A percentile compares a stretch with the other conserved stretches of the same genome.
These are phyloP conservation scores for Candida palmyrensis DNA, from an alignment of 805 yeast genomes.

Conservation along the genomic window DNA sequence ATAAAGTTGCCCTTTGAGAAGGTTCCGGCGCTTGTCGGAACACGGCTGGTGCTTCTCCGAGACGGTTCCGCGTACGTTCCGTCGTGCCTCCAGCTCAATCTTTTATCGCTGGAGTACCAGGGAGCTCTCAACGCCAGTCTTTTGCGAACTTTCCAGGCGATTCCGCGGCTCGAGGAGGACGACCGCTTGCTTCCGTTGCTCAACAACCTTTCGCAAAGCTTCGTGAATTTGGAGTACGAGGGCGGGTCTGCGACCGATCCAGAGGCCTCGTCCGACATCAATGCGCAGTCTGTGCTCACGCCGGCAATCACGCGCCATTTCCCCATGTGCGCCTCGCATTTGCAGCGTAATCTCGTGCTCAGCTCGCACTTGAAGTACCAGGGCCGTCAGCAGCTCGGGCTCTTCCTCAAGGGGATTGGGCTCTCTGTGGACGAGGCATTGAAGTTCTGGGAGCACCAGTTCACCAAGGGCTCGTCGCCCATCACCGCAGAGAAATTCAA, in stretches of 20 bases:
- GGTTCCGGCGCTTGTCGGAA: constrained; percentile 70
- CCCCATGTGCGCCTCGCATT: constrained; percentile 75
- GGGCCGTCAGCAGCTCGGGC: constrained; percentile 81
- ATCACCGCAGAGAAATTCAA: constrained; percentile 70
- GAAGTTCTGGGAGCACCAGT: constrained; percentile 75
- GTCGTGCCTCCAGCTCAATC: constrained; percentile 66
- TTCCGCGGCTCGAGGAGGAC: constrained; percentile 87
- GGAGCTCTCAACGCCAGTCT: constrained; percentile 47
- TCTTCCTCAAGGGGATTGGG: constrained; percentile 89
- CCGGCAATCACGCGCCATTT: constrained; percentile 54
- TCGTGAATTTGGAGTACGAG: constrained; percentile 46
- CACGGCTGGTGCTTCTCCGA: constrained; percentile 62
- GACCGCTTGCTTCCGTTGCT: constrained; percentile 83
- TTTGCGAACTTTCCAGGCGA: constrained; percentile 63
- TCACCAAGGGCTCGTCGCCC: constrained; percentile 46
- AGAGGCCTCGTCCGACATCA: constrained; percentile 41
- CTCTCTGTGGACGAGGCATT: constrained; percentile 82
- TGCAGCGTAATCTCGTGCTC: constrained; percentile 55
- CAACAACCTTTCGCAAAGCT: constrained; percentile 62
- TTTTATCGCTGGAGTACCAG: constrained; percentile 66
- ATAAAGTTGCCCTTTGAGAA: constrained; percentile 85
- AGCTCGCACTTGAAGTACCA: constrained; percentile 73
- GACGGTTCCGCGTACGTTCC: constrained; percentile 84
- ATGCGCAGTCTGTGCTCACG: constrained; percentile 54
- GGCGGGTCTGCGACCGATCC: constrained; percentile 31